A percentile compares a stretch with the other conserved stretches of the same genome.
Conservation (phyloP, 306 rosid species). For the Hippophae gyantsensis region DNA sequence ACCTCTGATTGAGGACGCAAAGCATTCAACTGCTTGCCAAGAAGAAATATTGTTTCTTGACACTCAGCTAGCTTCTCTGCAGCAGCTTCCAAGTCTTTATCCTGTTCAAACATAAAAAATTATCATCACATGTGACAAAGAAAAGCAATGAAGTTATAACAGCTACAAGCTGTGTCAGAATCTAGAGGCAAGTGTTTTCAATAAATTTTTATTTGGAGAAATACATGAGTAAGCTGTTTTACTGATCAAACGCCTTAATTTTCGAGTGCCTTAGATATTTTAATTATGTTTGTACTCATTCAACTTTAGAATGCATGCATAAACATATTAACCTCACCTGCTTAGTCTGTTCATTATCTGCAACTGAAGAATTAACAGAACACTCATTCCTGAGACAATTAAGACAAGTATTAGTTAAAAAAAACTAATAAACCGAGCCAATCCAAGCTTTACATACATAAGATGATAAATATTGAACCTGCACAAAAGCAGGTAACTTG, state of each 20-base stretch:
- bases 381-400: constrained; percentile 46
- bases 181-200: not conserved
- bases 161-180: not conserved
- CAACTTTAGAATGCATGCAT: no score
- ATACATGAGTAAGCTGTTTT: not conserved
- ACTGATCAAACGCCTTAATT: no score
- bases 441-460: no score
- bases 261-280: no score
- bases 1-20: constrained; percentile 68
- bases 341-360: constrained; percentile 37
- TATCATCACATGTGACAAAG: no score
- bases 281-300: no score
- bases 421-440: no score
- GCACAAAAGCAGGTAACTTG: no score
- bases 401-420: no score
- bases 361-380: constrained; percentile 24
- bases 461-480: no score
- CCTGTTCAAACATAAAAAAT: constrained; percentile 40
- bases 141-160: not conserved
- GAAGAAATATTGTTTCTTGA: constrained; percentile 94
- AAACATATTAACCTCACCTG: constrained; percentile 42
- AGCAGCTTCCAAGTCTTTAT: constrained; percentile 69
- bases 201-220: not conserved
- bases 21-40: constrained; percentile 79
- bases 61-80: constrained; percentile 96